Conservation (phyloP, 1,284 basidiomycete genomes). For the Agroathelia rolfsii region DNA sequence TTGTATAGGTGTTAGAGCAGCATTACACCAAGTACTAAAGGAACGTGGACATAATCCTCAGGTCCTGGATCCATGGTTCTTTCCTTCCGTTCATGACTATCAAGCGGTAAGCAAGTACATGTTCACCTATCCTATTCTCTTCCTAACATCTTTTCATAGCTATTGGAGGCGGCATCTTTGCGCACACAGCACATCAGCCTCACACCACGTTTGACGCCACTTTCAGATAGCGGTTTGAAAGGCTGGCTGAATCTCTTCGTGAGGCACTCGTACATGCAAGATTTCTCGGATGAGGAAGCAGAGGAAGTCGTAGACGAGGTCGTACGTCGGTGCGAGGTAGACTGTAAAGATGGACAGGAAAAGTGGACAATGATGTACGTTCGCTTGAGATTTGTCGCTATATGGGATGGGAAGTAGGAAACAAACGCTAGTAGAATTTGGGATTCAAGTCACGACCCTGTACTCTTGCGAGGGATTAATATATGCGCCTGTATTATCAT, state of each 20-base stretch:
- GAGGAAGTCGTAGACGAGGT: conserved; percentile 57
- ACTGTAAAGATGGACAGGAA: conserved; percentile 47
- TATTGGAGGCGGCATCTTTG: conserved; percentile 50
- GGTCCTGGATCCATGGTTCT: conserved; percentile 73
- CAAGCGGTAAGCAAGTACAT: conserved; percentile 29
- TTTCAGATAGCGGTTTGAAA: conserved; percentile 42
- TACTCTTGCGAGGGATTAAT: too few species aligned
- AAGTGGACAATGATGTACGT: conserved; percentile 69
- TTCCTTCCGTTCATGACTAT: conserved; percentile 65
- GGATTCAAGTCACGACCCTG: too few species aligned
- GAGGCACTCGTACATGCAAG: conserved; percentile 43
- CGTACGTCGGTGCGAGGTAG: conserved; percentile 43
- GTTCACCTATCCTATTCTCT: conserved; percentile 3
- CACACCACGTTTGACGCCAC: conserved; percentile 59
- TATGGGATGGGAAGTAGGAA: too few species aligned
- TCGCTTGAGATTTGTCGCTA: conserved; percentile 49
- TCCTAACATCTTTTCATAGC: conserved; percentile 23
- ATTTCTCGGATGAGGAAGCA: conserved; percentile 43
- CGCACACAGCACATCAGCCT: conserved; percentile 45
- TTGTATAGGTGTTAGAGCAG: conserved; percentile 45
- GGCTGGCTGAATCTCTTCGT: conserved; percentile 70
- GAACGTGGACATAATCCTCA: conserved; percentile 50
- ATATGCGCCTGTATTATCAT: too few species aligned
- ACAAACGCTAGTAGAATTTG: too few species aligned
- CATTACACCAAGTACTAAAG: conserved; percentile 46